A percentile compares a stretch with the other conserved stretches of the same genome.
These are phyloP conservation scores for Caloboletus firmus DNA, from an alignment of 1,284 basidiomycete genomes.

Conservation along the genomic window DNA sequence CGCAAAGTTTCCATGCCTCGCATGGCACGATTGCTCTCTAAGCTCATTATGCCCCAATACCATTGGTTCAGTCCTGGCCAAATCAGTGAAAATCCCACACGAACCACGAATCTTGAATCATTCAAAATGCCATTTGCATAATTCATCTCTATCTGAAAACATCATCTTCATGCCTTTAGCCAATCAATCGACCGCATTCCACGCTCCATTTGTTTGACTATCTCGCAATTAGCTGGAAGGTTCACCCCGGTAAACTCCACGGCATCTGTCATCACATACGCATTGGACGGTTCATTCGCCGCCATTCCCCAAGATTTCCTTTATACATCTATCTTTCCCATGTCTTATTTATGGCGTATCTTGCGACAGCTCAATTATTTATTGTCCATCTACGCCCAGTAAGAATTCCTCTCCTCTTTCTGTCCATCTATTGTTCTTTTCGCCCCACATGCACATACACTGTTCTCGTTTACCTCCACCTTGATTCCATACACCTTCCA, in stretches of 20 bases:
- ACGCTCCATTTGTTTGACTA: slow-evolving; percentile 36
- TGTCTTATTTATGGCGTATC: slow-evolving; percentile 36
- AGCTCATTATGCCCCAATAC: slow-evolving; percentile 15
- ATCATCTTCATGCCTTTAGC: slow-evolving; percentile 21
- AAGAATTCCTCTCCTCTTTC: slow-evolving; percentile 1
- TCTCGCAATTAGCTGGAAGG: slow-evolving; percentile 21
- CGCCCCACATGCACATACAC: slow-evolving; percentile 7
- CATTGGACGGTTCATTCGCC: slow-evolving; percentile 34
- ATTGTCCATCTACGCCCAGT: slow-evolving; percentile 34
- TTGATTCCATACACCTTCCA: slow-evolving; percentile 3
- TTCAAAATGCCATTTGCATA: slow-evolving; percentile 19
- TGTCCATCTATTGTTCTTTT: slow-evolving; percentile 4
- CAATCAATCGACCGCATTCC: slow-evolving; percentile 25
- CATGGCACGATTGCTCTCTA: slow-evolving; percentile 16
- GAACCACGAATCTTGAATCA: slow-evolving; percentile 9
- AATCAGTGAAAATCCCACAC: slow-evolving; percentile 7
- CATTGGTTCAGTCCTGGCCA: slow-evolving; percentile 11
- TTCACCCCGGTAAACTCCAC: slow-evolving; percentile 11
- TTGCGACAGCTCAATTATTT: slow-evolving; percentile 30
- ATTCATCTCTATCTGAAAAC: slow-evolving; percentile 21
- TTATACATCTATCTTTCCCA: slow-evolving; percentile 15
- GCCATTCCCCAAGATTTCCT: slow-evolving; percentile 16
- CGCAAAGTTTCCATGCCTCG: slow-evolving; percentile 9
- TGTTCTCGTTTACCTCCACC: not conserved
- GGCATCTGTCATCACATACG: slow-evolving; percentile 29